Percentiles rank a stretch among this genome's conserved stretches.
These are phyloP conservation scores for Pseudozyma pruni DNA, from an alignment of 1,284 basidiomycete species.

Conservation along the genomic window DNA sequence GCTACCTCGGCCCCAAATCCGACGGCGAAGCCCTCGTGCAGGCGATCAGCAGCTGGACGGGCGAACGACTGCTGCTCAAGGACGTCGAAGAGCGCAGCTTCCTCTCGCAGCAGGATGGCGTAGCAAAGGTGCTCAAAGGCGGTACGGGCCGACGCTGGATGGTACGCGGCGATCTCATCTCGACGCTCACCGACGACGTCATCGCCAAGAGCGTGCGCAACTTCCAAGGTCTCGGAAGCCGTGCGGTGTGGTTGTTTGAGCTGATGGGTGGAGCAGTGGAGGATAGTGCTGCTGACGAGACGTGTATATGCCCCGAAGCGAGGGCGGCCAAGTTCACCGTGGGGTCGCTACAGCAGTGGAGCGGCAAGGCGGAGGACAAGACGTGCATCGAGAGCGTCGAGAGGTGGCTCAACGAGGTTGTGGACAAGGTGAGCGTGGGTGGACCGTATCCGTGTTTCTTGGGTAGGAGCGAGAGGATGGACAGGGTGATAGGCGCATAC, in stretches of 20 bases:
- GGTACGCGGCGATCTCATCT: slow-evolving; percentile 70
- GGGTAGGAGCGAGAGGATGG: slow-evolving; percentile 46
- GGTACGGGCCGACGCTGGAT: slow-evolving; percentile 72
- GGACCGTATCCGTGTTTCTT: slow-evolving; percentile 60
- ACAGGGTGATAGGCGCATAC: slow-evolving; percentile 50
- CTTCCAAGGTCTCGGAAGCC: slow-evolving; percentile 78
- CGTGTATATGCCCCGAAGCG: slow-evolving; percentile 79
- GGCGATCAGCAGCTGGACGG: slow-evolving; percentile 86
- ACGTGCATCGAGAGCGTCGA: slow-evolving; percentile 82
- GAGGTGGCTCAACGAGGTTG: slow-evolving; percentile 69
- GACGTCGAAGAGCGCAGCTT: slow-evolving; percentile 90
- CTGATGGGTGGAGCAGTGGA: slow-evolving; percentile 82
- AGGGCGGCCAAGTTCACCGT: slow-evolving; percentile 84
- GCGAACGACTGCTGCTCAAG: slow-evolving; percentile 77
- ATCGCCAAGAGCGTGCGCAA: slow-evolving; percentile 82
- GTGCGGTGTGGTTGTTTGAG: slow-evolving; percentile 69
- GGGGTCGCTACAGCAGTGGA: slow-evolving; percentile 91
- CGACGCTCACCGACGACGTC: slow-evolving; percentile 82
- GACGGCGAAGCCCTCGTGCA: slow-evolving; percentile 81
- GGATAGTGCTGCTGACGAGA: slow-evolving; percentile 73
- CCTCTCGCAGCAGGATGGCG: slow-evolving; percentile 85
- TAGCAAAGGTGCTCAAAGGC: slow-evolving; percentile 85
- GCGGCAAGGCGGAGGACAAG: slow-evolving; percentile 80
- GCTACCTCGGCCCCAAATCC: slow-evolving; percentile 78
- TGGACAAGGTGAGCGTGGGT: slow-evolving; percentile 46